A percentile compares a stretch with the other conserved stretches of the same genome.
Evolutionary conservation across 2,329 filamentous ascomycete genomes (phyloP).

Genomic region (Eurotiales sp.): DNA sequence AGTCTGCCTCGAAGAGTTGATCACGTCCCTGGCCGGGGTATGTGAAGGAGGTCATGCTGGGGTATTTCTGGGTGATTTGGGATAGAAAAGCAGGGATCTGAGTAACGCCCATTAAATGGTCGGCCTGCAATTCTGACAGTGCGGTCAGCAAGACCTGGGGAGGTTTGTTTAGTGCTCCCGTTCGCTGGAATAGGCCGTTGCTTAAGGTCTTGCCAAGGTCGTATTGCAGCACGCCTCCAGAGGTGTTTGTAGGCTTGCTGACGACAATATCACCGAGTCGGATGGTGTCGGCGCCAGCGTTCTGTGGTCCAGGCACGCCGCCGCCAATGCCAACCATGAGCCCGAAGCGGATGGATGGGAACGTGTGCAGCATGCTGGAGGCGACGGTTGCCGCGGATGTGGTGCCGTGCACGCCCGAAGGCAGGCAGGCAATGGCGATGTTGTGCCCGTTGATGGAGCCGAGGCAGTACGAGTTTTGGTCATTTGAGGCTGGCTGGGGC

Average conservation of each 20-base stretch:
- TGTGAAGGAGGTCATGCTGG: neutral
- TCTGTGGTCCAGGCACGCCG: conserved; percentile 11
- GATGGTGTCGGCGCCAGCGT: conserved; percentile 16
- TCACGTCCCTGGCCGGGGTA: neutral
- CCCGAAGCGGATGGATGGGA: conserved; percentile 28
- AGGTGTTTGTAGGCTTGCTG: conserved; percentile 16
- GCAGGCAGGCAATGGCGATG: conserved; percentile 25
- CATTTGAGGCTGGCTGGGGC: conserved; percentile 12
- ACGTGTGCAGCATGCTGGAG: conserved; percentile 23
- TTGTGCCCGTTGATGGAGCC: conserved; percentile 22
- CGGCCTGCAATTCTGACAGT: conserved; percentile 6
- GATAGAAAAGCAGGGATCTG: neutral
- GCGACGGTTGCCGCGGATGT: conserved; percentile 28
- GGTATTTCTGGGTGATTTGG: neutral
- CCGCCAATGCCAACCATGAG: conserved; percentile 43
- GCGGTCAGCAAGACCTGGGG: conserved; percentile 9
- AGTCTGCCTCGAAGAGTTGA: conserved; percentile 5
- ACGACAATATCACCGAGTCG: conserved; percentile 24
- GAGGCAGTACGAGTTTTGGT: conserved; percentile 23
- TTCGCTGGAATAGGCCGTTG: conserved; percentile 5
- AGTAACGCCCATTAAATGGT: conserved; percentile 4
- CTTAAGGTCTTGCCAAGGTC: conserved; percentile 8
- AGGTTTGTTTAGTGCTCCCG: conserved; percentile 7
- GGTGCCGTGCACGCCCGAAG: conserved; percentile 24
- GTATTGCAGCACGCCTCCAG: conserved; percentile 14